Base-by-base conservation (phyloP, 78 protist genomes). In the Dictyostelium purpureum region DNA sequence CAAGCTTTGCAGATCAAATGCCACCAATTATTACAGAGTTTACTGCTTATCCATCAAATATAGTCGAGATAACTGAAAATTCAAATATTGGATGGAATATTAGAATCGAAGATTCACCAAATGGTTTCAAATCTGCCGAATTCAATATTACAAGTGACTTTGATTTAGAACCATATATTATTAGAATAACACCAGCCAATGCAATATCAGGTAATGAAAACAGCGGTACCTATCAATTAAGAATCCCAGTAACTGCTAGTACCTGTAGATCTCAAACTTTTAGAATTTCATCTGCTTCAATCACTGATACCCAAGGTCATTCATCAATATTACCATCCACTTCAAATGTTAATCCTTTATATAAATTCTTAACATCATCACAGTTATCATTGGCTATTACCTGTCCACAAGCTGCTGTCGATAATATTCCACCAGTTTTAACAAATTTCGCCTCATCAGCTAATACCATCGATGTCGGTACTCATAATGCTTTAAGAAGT, bases 111-210 rank as follows among this genome's bases (percentile, higher is more conserved):
- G 87, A 78, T 59, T 16, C 37, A 40, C 10, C 26, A 21, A 78
- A 78, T 78, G 87, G 87, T 42, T 61, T 78, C 9, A 10, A 12
- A 21, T 6, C 12, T 18, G 87, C 87, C 1, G 42, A 11, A 21
- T 78, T 59, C 16, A 78, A 61, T 57, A 66, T 78, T 28, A 78
- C 74, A n/a, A 37, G 57, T 31, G 74, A 61, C 21, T 66, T 24
- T 54, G 87, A 78, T 38, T 43, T 24, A 16, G 4, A 37, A 24
- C 87, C 87, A 35, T 59, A 38, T n/a, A 31, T 24, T 2, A 42
- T 78, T 66, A 59, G 11, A 9, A 38, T 78, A 4, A 61, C 74
- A 45, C 57, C 74, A 40, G 24, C 37, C 14, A 24, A 78, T 26
- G 19, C 59, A 16, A 28, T 56, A 11, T 57, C 74, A 5, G 87